Percentiles rank a stretch among this genome's conserved stretches.
Conservation (phyloP, 2,329 filamentous ascomycete species). For the Neofusicoccum umdonicola region DNA sequence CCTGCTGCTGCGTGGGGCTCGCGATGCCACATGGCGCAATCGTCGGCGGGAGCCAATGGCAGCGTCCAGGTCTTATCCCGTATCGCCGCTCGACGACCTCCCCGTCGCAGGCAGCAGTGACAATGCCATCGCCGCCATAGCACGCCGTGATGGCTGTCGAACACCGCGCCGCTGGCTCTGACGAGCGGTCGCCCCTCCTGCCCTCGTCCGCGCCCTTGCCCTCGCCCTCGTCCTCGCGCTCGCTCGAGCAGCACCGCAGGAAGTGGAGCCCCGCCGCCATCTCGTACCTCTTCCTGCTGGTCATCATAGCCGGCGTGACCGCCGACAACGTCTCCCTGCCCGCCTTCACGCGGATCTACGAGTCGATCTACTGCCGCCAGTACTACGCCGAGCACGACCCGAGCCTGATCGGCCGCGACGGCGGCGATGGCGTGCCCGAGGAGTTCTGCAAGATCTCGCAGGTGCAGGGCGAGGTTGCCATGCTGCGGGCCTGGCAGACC, state of each 20-base stretch:
- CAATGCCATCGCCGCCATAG: not conserved
- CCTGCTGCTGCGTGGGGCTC: not conserved
- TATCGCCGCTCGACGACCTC: not conserved
- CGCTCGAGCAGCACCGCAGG: not conserved
- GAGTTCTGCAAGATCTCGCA: conserved; percentile 48
- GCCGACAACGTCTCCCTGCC: conserved; percentile 40
- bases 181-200: conserved; percentile 5
- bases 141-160: not conserved
- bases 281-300: conserved; percentile 30
- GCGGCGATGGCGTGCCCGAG: conserved; percentile 32
- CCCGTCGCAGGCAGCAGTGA: not conserved
- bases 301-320: conserved; percentile 46
- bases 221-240: not conserved
- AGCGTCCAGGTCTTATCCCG: not conserved
- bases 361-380: conserved; percentile 54
- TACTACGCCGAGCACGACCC: conserved; percentile 45
- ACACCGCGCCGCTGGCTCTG: not conserved
- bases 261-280: conserved; percentile 16
- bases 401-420: conserved; percentile 21
- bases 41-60: not conserved
- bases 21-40: not conserved
- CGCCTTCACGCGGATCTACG: conserved; percentile 51
- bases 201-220: not conserved
- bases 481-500: conserved; percentile 49
- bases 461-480: conserved; percentile 54